Percentiles rank a stretch among this genome's conserved stretches.
These are phyloP conservation scores for Hyaloperonospora arabidopsidis DNA, from an alignment of 352 stramenopile species.

Conservation along the genomic window DNA sequence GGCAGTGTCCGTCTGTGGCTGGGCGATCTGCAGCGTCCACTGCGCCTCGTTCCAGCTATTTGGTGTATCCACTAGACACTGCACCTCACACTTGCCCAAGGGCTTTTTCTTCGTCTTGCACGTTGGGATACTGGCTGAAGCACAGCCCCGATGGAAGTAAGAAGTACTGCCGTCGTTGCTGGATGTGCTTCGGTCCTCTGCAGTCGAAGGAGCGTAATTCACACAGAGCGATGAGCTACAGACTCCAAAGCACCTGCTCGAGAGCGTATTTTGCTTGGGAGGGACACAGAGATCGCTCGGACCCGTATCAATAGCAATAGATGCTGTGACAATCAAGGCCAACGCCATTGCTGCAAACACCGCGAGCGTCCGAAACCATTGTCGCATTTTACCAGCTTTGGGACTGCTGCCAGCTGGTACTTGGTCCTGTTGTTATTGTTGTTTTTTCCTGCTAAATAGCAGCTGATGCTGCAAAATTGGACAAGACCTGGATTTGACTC, in stretches of 20 bases:
- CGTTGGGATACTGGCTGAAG: conserved; percentile 37
- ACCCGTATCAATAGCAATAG: neutral
- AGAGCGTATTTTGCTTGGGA: conserved; percentile 49
- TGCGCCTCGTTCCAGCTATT: conserved; percentile 20
- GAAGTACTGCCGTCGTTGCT: conserved; percentile 32
- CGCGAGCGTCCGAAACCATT: neutral
- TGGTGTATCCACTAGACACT: conserved; percentile 44
- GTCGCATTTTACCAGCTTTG: no score
- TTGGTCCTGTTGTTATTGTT: no score
- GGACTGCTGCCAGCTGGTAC: no score
- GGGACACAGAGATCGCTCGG: conserved; percentile 20
- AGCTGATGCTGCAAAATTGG: no score
- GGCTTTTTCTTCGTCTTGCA: conserved; percentile 40
- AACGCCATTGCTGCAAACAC: no score
- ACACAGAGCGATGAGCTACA: conserved; percentile 55
- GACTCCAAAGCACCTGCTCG: conserved; percentile 43
- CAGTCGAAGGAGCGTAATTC: conserved; percentile 40
- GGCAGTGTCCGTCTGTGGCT: conserved; percentile 51
- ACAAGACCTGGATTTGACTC: no score
- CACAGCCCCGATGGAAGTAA: conserved; percentile 61
- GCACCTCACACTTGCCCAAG: conserved; percentile 42
- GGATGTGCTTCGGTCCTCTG: conserved; percentile 20
- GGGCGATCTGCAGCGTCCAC: conserved; percentile 56
- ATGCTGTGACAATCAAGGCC: neutral
- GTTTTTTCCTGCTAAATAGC: no score